A percentile compares a stretch with the other conserved stretches of the same genome.
Evolutionary conservation across 1,284 basidiomycete genomes (phyloP).

Genomic region (Tylopilus orsonianus): DNA sequence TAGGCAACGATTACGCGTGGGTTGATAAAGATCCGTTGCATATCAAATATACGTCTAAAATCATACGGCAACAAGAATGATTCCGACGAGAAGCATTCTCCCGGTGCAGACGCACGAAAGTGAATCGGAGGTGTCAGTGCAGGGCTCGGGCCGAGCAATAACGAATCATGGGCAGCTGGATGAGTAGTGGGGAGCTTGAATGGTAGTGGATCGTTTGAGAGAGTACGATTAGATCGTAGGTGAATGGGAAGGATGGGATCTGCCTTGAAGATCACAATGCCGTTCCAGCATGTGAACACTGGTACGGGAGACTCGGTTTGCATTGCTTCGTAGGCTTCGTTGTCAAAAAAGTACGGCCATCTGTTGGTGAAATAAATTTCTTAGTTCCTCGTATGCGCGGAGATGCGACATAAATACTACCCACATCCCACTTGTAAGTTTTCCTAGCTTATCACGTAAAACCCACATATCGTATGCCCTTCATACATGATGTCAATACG

Average conservation of each 20-base stretch:
- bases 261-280: slow-evolving; percentile 49
- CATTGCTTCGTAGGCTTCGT: slow-evolving; percentile 35
- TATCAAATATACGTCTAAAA: slow-evolving; percentile 45
- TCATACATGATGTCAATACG: background rate
- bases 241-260: slow-evolving; percentile 44
- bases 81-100: slow-evolving; percentile 53
- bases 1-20: slow-evolving; percentile 27
- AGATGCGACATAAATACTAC: background rate
- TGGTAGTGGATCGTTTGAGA: slow-evolving; percentile 28
- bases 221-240: slow-evolving; percentile 31
- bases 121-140: slow-evolving; percentile 37
- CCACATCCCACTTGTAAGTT: slow-evolving; percentile 18
- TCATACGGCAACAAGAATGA: slow-evolving; percentile 57
- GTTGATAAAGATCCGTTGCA: slow-evolving; percentile 32
- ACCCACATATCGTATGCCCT: slow-evolving; percentile 29
- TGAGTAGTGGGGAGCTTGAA: slow-evolving; percentile 18
- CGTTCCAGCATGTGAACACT: slow-evolving; percentile 62
- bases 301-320: slow-evolving; percentile 43
- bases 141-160: slow-evolving; percentile 26
- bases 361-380: slow-evolving; percentile 16
- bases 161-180: slow-evolving; percentile 14
- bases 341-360: slow-evolving; percentile 55
- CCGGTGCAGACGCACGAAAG: slow-evolving; percentile 44
- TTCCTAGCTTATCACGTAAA: slow-evolving; percentile 23
- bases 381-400: too few relatives aligned